Conservation (phyloP, 148 eudicot species). For the Pharnaceum exiguum region DNA sequence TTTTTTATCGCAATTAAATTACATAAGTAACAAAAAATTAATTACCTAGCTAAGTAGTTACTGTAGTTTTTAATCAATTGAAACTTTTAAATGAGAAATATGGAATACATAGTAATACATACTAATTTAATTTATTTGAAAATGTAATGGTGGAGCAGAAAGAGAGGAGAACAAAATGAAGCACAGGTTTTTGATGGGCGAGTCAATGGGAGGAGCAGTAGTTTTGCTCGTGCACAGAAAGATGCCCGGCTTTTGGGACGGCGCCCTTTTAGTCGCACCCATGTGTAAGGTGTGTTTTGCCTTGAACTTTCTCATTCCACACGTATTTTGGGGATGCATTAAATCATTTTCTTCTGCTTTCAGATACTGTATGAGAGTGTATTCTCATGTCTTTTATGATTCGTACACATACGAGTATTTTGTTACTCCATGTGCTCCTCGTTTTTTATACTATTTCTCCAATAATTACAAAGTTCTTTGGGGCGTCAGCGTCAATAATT, state of each 20-base stretch:
- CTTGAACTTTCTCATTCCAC: background rate
- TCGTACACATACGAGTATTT: too few species aligned
- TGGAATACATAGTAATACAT: background rate
- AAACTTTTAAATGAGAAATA: background rate
- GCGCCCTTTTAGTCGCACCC: slow-evolving; percentile 84
- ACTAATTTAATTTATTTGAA: too few species aligned
- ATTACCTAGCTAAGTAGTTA: too few species aligned
- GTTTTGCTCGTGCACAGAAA: slow-evolving; percentile 58
- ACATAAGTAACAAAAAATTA: too few species aligned
- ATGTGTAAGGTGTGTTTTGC: slow-evolving; percentile 67
- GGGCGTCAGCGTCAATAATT: too few species aligned
- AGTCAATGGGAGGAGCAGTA: slow-evolving; percentile 98
- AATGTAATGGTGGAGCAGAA: slow-evolving; percentile 39
- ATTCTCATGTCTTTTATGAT: too few species aligned
- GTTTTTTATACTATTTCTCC: slow-evolving; percentile 6
- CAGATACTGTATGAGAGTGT: too few species aligned
- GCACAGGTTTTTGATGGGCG: slow-evolving; percentile 68
- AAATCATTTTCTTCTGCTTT: background rate
- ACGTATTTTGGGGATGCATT: background rate
- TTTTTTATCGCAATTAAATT: too few species aligned
- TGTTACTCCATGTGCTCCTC: background rate
- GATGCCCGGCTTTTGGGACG: slow-evolving; percentile 80
- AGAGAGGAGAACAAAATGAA: slow-evolving; percentile 47
- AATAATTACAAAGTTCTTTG: too few species aligned
- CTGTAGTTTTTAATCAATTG: too few species aligned